Evolutionary conservation across 164 flowering plant species (phyloP), one percentile per base, ranked within the genome.

Genomic region (Magnolia changhungtana): DNA sequence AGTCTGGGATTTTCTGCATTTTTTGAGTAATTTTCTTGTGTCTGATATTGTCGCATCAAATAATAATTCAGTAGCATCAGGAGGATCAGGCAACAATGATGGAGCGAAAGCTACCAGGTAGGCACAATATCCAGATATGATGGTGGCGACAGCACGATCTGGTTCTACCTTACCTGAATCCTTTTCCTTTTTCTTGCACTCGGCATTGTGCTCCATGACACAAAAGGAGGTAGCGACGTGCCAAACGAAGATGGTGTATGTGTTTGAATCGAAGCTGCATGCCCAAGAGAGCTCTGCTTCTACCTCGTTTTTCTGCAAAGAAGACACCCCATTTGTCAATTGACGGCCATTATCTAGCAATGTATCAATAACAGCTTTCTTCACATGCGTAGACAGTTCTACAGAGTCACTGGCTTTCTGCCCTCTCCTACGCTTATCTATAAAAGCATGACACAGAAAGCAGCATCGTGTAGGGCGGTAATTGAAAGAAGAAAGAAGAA

Each of bases 21-120:
- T 11, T 18, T 10, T 50, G 9, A 31, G 49, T 18, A 49, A 69
- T 23, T 49, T 3, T 29, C 49, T 37, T 10, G 31, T 10, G 8
- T 37, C 72, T 16, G 13, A 49, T 55, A 69, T n/a, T 19, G 72
- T 37, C 3, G 21, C 8, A 37, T 69, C 72, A 16, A 69, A 69
- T 8, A 31, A 5, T 8, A 29, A 8, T 69, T 29, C 52, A 3
- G 50, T 31, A 19, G n/a, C n/a, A 29, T 69, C n/a, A 37, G 72
- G 13, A 31, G 18, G 37, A 8, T 49, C 72, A 11, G 72, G 72
- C 45, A 69, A 16, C 8, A 69, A 6, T 1, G 37, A 27, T 29
- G 72, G 72, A 8, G 20, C 72, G 49, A 29, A 69, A 49, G 72
- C 52, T 7, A 69, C 72, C 20, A 69, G 50, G 72, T 69, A 69